Base-by-base conservation (phyloP, 2,329 filamentous ascomycete species). In the Cladosporium sp. region DNA sequence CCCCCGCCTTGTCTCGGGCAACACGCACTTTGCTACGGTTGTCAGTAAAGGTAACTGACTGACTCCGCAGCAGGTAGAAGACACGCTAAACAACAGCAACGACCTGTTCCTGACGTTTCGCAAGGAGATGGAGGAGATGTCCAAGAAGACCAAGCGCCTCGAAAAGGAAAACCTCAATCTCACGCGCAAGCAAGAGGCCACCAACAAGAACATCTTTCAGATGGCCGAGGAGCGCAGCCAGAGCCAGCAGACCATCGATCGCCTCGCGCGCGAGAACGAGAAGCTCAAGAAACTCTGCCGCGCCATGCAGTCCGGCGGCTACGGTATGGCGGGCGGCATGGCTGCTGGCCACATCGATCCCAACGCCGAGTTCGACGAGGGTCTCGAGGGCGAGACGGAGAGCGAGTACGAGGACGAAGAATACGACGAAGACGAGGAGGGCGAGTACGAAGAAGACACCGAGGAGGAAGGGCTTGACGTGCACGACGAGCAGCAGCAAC, bases 71-170 rank as follows among this genome's bases (percentile, higher is more conserved):
- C 76, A 97, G 92, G 92, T 97, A 67, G 92, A 97, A 80, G 93
- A 97, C 72, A 97, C 92, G 32, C 80, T 97, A 45, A 97, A 96
- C 73, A 97, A 96, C 68, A 96, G 89, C 71, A 97, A 97, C 74
- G 93, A 97, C 68, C 77, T 97, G 48, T 97, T 97, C 70, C 76
- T 96, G 59, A 96, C 93, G 1, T 97, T 97, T 72, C 83, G 92
- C 49, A 96, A 96, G 73, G 93, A 97, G 72, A 97, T 97, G 91
- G 93, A 97, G 72, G 93, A 97, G 65, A 97, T 97, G 91, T 96
- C 91, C 1, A 96, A 96, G 75, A 97, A 97, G 75, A 96, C 92
- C 5, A 96, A 96, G 71, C 85, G 90, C 20, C 77, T 99, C 47
- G 93, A 99, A 69, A 96, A 96, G 72, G 93, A 99, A 65, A 97